phyloP scores from a whole-genome alignment of 1,284 basidiomycete species.

The Cutaneotrichosporon cutaneum region DNA sequence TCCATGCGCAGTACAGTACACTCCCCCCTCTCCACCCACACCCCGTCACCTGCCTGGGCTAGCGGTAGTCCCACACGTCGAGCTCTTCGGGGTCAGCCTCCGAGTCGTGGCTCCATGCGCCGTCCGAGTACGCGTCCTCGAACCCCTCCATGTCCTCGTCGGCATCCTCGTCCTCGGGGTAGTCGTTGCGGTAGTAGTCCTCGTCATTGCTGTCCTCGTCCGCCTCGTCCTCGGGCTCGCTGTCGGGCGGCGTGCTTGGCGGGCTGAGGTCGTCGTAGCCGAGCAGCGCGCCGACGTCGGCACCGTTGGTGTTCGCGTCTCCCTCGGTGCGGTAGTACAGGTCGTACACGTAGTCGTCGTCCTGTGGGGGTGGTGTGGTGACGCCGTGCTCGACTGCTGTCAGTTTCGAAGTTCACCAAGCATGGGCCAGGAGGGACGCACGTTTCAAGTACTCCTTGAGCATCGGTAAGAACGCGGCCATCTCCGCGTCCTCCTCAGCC shows the following conservation, averaged over 20 bases:
- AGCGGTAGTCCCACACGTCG: slow-evolving; percentile 39
- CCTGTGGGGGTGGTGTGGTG: slow-evolving; percentile 9
- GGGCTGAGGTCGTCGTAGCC: slow-evolving; percentile 46
- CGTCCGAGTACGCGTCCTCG: slow-evolving; percentile 34
- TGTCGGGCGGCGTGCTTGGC: slow-evolving; percentile 38
- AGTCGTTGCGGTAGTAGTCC: slow-evolving; percentile 54
- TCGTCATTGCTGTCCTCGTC: slow-evolving; percentile 55
- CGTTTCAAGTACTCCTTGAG: slow-evolving; percentile 48
- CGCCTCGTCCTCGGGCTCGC: slow-evolving; percentile 53
- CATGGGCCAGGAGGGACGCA: slow-evolving; percentile 28
- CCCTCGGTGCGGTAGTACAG: slow-evolving; percentile 50
- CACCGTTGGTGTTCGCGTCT: slow-evolving; percentile 13
- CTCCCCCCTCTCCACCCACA: no score
- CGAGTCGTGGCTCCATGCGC: slow-evolving; percentile 33
- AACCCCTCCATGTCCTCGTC: slow-evolving; percentile 51
- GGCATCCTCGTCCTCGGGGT: slow-evolving; percentile 54
- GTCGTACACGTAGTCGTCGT: slow-evolving; percentile 53
- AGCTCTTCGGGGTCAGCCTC: slow-evolving; percentile 24
- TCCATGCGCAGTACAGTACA: no score
- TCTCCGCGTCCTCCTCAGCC: slow-evolving; percentile 37
- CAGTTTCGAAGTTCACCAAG: not conserved
- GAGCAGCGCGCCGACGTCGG: slow-evolving; percentile 27
- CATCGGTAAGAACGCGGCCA: slow-evolving; percentile 53
- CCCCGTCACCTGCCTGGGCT: not conserved
- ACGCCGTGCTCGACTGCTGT: slow-evolving; percentile 26